These are phyloP conservation scores for Tetrahymena malaccensis DNA, from an alignment of 73 alveolate genomes.

Conservation along the genomic window DNA sequence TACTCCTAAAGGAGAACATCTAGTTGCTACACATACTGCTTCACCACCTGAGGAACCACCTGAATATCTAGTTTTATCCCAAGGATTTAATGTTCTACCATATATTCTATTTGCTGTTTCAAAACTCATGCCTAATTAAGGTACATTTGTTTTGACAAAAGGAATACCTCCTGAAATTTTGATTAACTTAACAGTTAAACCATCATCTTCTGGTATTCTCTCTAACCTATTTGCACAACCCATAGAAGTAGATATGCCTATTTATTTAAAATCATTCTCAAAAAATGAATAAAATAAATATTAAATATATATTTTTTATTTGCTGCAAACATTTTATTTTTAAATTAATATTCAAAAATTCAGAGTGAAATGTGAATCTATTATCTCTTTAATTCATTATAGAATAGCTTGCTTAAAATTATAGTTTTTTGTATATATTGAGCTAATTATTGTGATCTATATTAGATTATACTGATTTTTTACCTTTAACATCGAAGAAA, in stretches of 20 bases:
- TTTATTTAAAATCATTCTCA: too few species aligned
- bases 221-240: background rate
- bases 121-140: constrained; percentile 26
- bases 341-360: too few species aligned
- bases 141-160: constrained; percentile 47
- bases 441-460: too few species aligned
- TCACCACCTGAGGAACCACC: constrained; percentile 92
- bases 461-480: background rate
- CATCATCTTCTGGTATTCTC: constrained; percentile 16
- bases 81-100: constrained; percentile 58
- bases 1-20: constrained; percentile 55
- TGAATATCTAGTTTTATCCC: constrained; percentile 42
- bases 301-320: too few species aligned
- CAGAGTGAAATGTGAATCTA: too few species aligned
- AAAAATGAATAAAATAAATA: too few species aligned
- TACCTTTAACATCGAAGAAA: constrained; percentile 1
- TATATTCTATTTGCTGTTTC: constrained; percentile 48
- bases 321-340: too few species aligned
- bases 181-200: constrained; percentile 27
- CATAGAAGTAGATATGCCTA: background rate
- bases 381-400: too few species aligned
- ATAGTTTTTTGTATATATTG: too few species aligned
- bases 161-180: constrained; percentile 56
- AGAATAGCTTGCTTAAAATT: too few species aligned
- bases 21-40: constrained; percentile 56